Percentiles rank a stretch among this genome's conserved stretches.
These are phyloP conservation scores for Nectriaceae sp. DNA, from an alignment of 2,329 filamentous ascomycete species.

Conservation along the genomic window DNA sequence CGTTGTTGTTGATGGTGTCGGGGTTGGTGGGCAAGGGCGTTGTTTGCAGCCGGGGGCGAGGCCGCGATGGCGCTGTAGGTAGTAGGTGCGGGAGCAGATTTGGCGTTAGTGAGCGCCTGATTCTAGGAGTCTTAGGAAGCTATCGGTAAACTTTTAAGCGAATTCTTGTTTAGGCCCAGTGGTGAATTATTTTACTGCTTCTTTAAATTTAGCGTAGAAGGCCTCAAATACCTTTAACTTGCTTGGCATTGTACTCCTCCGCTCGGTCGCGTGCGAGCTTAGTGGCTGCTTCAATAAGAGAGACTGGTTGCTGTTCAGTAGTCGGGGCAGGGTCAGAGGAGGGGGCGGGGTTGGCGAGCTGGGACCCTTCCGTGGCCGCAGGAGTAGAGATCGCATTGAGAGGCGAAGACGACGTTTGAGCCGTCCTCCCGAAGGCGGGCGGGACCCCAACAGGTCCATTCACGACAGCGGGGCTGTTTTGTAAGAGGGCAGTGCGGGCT, in stretches of 20 bases:
- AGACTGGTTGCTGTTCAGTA: slow-evolving; percentile 7
- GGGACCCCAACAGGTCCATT: slow-evolving; percentile 3
- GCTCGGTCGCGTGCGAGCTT: slow-evolving; percentile 3
- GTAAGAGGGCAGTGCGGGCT: slow-evolving; percentile 4
- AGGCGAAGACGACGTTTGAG: background rate
- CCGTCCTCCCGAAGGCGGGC: background rate
- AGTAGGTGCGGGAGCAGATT: slow-evolving; percentile 1
- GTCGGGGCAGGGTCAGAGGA: no score
- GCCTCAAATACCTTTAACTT: slow-evolving; percentile 12
- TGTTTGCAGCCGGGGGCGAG: background rate
- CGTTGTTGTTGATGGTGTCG: slow-evolving; percentile 5
- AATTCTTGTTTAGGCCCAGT: slow-evolving; percentile 10
- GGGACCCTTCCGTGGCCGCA: slow-evolving; percentile 8
- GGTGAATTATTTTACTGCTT: slow-evolving; percentile 8
- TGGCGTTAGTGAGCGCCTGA: slow-evolving; percentile 3
- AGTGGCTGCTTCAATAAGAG: slow-evolving; percentile 5
- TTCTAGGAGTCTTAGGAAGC: slow-evolving; percentile 15
- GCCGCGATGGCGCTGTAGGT: slow-evolving; percentile 8
- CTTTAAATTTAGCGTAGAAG: slow-evolving; percentile 11
- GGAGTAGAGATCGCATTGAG: slow-evolving; percentile 2
- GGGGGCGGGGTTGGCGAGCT: no score
- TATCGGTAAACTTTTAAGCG: slow-evolving; percentile 8
- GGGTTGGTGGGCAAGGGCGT: no score
- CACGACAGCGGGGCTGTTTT: slow-evolving; percentile 5
- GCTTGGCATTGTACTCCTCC: slow-evolving; percentile 9